These are phyloP conservation scores for Arctium minus DNA, from an alignment of 129 eudicot species.

Conservation along the genomic window DNA sequence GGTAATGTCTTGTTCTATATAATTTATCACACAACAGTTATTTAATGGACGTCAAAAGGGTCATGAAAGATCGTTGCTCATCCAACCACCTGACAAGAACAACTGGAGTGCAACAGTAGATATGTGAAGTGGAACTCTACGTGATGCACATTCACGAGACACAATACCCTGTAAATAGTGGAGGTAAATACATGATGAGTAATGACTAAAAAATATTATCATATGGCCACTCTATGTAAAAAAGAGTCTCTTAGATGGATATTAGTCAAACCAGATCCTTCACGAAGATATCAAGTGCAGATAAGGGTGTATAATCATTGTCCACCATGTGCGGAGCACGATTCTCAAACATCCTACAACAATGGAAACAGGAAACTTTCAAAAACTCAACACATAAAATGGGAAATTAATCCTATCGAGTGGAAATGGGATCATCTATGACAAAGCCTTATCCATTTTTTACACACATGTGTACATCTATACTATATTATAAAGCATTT, in stretches of 20 bases:
- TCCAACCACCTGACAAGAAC: conserved; percentile 77
- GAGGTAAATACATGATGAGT: conserved; percentile 2
- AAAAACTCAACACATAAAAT: background rate
- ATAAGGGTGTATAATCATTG: conserved; percentile 89
- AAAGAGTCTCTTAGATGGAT: conserved; percentile 4
- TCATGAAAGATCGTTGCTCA: background rate
- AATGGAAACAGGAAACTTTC: conserved; percentile 7
- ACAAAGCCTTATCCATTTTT: background rate
- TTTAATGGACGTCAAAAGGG: background rate
- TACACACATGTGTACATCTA: background rate
- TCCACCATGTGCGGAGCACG: conserved; percentile 99
- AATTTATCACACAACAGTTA: background rate
- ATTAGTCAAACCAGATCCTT: conserved; percentile 87
- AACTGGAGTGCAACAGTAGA: conserved; percentile 84
- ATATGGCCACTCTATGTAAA: background rate
- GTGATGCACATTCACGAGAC: conserved; percentile 79
- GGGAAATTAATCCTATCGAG: background rate
- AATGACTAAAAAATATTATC: background rate
- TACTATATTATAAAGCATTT: background rate
- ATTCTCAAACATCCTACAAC: conserved; percentile 97
- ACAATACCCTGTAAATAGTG: conserved; percentile 76
- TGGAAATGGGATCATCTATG: background rate
- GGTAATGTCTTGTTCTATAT: background rate
- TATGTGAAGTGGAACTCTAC: conserved; percentile 89
- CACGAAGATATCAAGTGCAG: conserved; percentile 98